Evolutionary conservation across 768 basidiomycete genomes (phyloP).

Genomic region (Psilocybe azurescens): DNA sequence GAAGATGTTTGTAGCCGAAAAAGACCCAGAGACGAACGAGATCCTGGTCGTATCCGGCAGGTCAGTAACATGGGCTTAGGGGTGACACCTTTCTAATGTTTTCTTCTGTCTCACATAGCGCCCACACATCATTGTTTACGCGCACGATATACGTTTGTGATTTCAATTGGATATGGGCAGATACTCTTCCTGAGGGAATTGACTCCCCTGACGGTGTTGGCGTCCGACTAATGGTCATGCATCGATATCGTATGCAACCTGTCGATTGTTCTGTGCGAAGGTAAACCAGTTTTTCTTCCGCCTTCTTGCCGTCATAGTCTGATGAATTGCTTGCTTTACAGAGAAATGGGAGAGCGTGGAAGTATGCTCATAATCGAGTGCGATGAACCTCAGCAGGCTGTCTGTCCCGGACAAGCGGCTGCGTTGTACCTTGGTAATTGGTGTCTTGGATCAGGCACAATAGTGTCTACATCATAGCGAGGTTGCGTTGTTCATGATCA

Average conservation of each 20-base stretch:
- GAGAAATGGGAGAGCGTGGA: conserved; percentile 22
- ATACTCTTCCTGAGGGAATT: conserved; percentile 54
- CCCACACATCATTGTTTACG: conserved; percentile 62
- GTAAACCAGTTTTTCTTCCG: conserved; percentile 36
- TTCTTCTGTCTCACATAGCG: conserved; percentile 38
- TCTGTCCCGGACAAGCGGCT: conserved; percentile 83
- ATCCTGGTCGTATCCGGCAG: conserved; percentile 79
- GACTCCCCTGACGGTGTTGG: conserved; percentile 48
- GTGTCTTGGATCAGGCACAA: conserved; percentile 87
- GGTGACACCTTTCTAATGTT: not conserved
- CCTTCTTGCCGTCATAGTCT: not conserved
- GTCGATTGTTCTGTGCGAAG: conserved; percentile 56
- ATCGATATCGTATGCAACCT: conserved; percentile 71
- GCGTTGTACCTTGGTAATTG: conserved; percentile 74
- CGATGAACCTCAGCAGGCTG: conserved; percentile 63
- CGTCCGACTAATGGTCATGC: conserved; percentile 63
- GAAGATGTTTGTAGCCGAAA: conserved; percentile 75
- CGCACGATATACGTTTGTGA: conserved; percentile 43
- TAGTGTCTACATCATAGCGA: conserved; percentile 33
- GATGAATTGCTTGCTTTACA: conserved; percentile 12
- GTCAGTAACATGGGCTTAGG: conserved; percentile 41
- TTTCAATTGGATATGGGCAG: conserved; percentile 83
- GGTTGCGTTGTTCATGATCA: too few species aligned
- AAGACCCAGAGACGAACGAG: conserved; percentile 65
- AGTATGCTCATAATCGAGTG: conserved; percentile 51